Base-by-base conservation (phyloP, 139 green algal genomes). In the Chlorella sp. region DNA sequence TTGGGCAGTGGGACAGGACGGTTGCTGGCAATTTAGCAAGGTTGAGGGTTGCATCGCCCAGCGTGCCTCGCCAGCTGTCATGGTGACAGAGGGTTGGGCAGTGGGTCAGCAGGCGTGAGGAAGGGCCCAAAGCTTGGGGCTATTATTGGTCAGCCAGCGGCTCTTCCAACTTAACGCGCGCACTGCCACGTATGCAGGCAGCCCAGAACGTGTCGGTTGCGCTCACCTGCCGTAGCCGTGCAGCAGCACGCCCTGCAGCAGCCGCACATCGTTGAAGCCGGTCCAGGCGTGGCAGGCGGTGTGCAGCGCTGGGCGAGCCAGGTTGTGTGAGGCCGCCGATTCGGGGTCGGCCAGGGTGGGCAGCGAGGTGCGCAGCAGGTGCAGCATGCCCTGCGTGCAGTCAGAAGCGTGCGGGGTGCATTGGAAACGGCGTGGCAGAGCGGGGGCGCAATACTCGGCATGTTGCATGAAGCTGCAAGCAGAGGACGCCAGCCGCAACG, bases 351-450 rank as follows among this genome's bases (percentile, higher is more conserved):
- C 54, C 76, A 82, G 76, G 17, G 19, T 19, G 32, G 26, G 22
- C 58, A 69, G 28, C n/a, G 58, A 36, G 54, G 76, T 38, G 54
- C 54, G 54, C 51, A 82, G 54, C 51, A 82, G 19, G 76, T 82
- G 76, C 76, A 82, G 76, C 76, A 70, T 70, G 76, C 76, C 76
- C 76, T 82, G 76, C 54, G 22, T 5, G 11, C 8, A 38, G 56
- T 24, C 7, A 65, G 56, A 20, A 65, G 56, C 30, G 56, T 65
- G 56, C 56, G 56, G 3, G 56, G 22, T 24, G 56, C n/a, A n/a
- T n/a, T n/a, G 56, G 13, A 14, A 65, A 24, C 56, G 30, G 56
- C 56, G 30, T 16, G 9, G 56, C 56, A 65, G 56, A 24, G 56
- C 56, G 30, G 56, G 56, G 56, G 22, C n/a, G n/a, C n/a, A n/a